Evolutionary conservation across 106 monocot species (phyloP).

Genomic region (Dioscorea alata): DNA sequence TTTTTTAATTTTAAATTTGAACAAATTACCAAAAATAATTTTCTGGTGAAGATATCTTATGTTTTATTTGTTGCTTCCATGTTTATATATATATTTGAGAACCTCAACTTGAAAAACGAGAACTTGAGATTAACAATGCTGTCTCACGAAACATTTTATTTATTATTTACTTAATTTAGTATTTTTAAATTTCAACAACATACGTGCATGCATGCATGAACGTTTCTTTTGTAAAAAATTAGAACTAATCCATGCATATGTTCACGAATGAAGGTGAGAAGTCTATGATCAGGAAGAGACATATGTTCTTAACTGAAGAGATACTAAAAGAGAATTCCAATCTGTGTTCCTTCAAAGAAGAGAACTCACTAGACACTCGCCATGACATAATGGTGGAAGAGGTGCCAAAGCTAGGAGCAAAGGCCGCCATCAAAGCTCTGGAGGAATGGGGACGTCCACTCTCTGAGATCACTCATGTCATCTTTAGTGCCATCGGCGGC

Average conservation of each 20-base stretch:
- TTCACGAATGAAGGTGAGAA: conserved; percentile 6
- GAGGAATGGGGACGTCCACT: conserved; percentile 9
- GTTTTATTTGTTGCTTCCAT: too few relatives aligned
- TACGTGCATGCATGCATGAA: too few relatives aligned
- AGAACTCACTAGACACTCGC: conserved; percentile 6
- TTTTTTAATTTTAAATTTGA: not conserved
- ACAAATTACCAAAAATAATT: not conserved
- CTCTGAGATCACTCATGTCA: conserved; percentile 10
- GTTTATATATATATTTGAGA: too few relatives aligned
- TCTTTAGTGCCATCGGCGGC: not conserved
- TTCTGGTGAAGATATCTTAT: too few relatives aligned
- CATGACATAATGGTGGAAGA: conserved; percentile 4
- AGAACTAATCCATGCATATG: too few relatives aligned
- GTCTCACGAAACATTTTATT: too few relatives aligned
- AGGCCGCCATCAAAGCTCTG: conserved; percentile 7
- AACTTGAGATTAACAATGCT: too few relatives aligned
- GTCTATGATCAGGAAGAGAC: conserved; percentile 10
- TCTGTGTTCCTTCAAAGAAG: not conserved
- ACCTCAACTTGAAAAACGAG: too few relatives aligned
- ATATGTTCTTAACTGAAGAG: conserved; percentile 2
- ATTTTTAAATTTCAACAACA: too few relatives aligned
- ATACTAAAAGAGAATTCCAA: not conserved
- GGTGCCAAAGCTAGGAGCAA: not conserved
- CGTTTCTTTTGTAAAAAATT: too few relatives aligned
- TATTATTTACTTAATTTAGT: too few relatives aligned